Percentiles rank a stretch among this genome's conserved stretches.
These are phyloP conservation scores for Apiotrichum montevideense DNA, from an alignment of 1,284 basidiomycete genomes.

Conservation along the genomic window DNA sequence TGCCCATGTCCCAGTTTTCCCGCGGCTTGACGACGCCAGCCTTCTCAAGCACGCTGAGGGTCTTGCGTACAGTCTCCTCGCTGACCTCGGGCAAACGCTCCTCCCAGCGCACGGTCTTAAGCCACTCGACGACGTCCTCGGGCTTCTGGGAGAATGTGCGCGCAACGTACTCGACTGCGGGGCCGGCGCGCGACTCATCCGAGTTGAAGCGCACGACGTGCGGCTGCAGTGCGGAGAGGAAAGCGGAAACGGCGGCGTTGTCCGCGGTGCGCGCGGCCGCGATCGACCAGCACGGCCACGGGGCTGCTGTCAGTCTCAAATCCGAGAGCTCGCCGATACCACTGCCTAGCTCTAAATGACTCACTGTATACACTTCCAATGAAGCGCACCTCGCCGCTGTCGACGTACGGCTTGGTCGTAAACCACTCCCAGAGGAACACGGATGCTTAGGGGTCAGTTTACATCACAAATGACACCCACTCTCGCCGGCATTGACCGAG, in stretches of 20 bases:
- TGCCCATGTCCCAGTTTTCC: conserved; percentile 54
- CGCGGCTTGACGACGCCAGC: conserved; percentile 66
- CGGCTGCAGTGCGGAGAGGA: conserved; percentile 60
- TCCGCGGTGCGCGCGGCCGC: conserved; percentile 67
- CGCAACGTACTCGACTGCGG: conserved; percentile 68
- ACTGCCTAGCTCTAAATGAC: conserved; percentile 1
- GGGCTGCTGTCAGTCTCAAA: conserved; percentile 53
- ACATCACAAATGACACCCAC: conserved; percentile 20
- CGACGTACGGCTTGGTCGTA: conserved; percentile 88
- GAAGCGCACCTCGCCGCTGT: conserved; percentile 75
- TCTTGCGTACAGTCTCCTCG: conserved; percentile 43
- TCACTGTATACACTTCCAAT: conserved; percentile 46
- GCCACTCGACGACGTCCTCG: conserved; percentile 61
- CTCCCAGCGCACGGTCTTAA: conserved; percentile 71
- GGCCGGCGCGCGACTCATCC: conserved; percentile 53
- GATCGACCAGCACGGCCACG: conserved; percentile 95
- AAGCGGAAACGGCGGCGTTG: conserved; percentile 52
- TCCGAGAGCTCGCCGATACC: too few species aligned
- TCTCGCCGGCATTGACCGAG: conserved; percentile 75
- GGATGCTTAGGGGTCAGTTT: conserved; percentile 25
- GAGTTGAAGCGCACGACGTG: conserved; percentile 67
- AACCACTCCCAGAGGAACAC: conserved; percentile 85
- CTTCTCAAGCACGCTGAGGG: conserved; percentile 55
- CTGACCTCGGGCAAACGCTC: conserved; percentile 56
- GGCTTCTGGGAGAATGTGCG: conserved; percentile 72